Base-by-base conservation (phyloP, 768 basidiomycete genomes). In the Cantharellus cinnabarinus region DNA sequence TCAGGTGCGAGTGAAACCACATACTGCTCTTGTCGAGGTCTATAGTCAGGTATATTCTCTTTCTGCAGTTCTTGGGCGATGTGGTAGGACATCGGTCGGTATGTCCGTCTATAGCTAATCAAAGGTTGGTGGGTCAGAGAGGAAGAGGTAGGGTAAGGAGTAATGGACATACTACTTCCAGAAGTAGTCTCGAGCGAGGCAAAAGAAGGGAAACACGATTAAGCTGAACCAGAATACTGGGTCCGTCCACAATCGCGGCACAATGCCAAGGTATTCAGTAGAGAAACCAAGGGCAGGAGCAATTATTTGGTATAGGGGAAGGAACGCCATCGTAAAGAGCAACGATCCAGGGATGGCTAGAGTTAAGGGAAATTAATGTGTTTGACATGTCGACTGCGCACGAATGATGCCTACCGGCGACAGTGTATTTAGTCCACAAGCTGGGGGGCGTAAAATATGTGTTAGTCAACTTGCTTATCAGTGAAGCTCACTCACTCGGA, bases 61-160 rank as follows among this genome's bases (percentile, higher is more conserved):
- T 95, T 97, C 72, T 98, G 94, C n/a, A 99, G 77, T 68, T 99
- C 95, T 68, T 98, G 94, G 0, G 91, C 91, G 65, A 99, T 89
- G 67, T 99, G 95, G 69, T 98, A 99, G n/a, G 93, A 83, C 42
- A 80, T 76, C 0, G 95, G 94, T 63, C 72, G 72, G 71, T 95
- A 95, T 37, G 94, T 91, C 63, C 94, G 76, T 61, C 83, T 81
- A 68, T 95, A 98, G 69, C 90, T 93, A 62, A 7, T 3, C 7
- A 35, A 58, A 29, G n/a, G 15, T 64, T 60, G 59, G 42, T 7
- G 3, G 44, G 54, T 29, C 20, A 29, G 48, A 56, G 7, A 35
- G 34, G 58, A 2, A 50, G n/a, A 53, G 57, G 29, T 3, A 56
- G 34, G 54, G 40, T 4, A 51, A 54, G 7, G 7, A 54, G 35